phyloP scores from a whole-genome alignment of 768 basidiomycete genomes.

The Daedaleopsis nitida region DNA sequence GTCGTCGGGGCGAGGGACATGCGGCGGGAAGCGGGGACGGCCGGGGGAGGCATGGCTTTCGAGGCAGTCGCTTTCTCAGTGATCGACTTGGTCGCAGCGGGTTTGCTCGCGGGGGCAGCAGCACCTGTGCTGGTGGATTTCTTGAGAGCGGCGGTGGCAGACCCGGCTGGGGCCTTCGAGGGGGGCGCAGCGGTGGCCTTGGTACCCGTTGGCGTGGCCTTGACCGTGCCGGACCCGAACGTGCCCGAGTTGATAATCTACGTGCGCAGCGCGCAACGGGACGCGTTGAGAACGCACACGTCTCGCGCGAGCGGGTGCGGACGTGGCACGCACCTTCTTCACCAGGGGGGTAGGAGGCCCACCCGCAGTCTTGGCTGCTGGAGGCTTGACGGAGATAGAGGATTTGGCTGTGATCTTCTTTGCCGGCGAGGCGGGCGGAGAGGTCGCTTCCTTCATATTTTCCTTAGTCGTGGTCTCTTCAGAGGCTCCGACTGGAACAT shows the following conservation, averaged over 20 bases:
- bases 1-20: conserved; percentile 25
- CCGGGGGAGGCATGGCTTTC: conserved; percentile 25
- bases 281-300: conserved; percentile 22
- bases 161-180: conserved; percentile 35
- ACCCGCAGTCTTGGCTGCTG: conserved; percentile 48
- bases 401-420: conserved; percentile 30
- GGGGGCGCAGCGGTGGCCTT: conserved; percentile 43
- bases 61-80: conserved; percentile 20
- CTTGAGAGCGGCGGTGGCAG: conserved; percentile 35
- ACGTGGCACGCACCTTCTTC: conserved; percentile 60
- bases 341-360: conserved; percentile 54
- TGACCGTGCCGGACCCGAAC: conserved; percentile 60
- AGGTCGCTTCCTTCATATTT: conserved; percentile 18
- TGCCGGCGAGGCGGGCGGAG: conserved; percentile 22
- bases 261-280: conserved; percentile 39
- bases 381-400: conserved; percentile 43
- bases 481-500: conserved; percentile 16
- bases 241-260: conserved; percentile 70
- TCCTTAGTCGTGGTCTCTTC: conserved; percentile 12
- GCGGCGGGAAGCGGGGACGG: conserved; percentile 22
- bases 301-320: conserved; percentile 4
- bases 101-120: conserved; percentile 40
- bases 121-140: conserved; percentile 43
- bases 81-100: conserved; percentile 28
- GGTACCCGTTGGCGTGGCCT: conserved; percentile 40